Base-by-base conservation (phyloP, 2,329 filamentous ascomycete genomes). In the Fusarium mangiferae region DNA sequence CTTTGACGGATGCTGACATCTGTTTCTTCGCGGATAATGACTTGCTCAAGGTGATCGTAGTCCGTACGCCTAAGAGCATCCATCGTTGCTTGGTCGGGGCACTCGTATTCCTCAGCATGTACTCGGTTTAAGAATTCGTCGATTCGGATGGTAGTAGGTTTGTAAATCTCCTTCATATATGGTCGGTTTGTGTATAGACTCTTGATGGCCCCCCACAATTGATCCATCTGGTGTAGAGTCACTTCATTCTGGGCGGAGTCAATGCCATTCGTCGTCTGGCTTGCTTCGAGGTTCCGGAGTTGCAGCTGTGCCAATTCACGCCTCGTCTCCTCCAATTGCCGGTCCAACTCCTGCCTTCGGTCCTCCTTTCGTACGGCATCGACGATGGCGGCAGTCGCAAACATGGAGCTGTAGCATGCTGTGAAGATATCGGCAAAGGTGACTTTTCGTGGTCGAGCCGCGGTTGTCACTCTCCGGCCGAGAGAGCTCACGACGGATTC, bases 331-430 rank as follows among this genome's bases (percentile, higher is more conserved):
- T 88, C 86, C 73, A 94, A 87, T 65, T 89, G 87, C 26, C 82
- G 79, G 62, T 94, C 91, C 83, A 93, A 89, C 72, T 91, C 87
- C 70, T 85, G 85, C 52, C 88, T 86, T 70, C 89, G 85, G 45
- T 84, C 83, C 61, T 89, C 85, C 79, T 94, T 93, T 36, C 83
- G 80, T 35, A 85, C 84, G 11, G 89, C 88, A 79, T 94, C 92
- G 36, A 89, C 83, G 7, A 92, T 83, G 17, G 91, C 87, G 5
- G 91, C 91, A 5, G 90, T 89, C 10, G 90, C 91, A 77, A 93
- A 88, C 61, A 92, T 87, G 39, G 90, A 89, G 33, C 91, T 91
- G 78, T 93, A 94, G 79, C 88, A 89, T 44, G 92, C 89, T 30
- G 91, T 93, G 78, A 92, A 86, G 68, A 91, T 72, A 82, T 90